Evolutionary conservation across 2,329 filamentous ascomycete genomes (phyloP).

Genomic region (Colletotrichum plurivorum): DNA sequence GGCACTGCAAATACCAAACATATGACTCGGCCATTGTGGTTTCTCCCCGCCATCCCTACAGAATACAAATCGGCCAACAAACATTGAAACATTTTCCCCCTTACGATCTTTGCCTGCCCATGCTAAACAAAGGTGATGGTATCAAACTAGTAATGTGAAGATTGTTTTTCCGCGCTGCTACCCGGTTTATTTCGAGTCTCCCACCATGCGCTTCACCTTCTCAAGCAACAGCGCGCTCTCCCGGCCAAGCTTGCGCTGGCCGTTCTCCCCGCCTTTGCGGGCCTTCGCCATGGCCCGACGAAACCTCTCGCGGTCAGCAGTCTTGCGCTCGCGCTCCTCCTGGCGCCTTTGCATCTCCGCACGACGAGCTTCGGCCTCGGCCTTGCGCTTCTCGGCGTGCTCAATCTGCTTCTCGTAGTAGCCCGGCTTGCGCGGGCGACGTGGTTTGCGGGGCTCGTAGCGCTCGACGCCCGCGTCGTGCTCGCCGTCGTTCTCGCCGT

Average conservation of each 20-base stretch:
- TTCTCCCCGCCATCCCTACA: not conserved
- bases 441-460: conserved; percentile 39
- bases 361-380: conserved; percentile 58
- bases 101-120: not conserved
- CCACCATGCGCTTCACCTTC: conserved; percentile 81
- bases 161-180: not conserved
- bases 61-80: conserved; percentile 4
- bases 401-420: conserved; percentile 77
- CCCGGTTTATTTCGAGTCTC: conserved; percentile 45
- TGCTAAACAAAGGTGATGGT: conserved; percentile 20
- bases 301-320: conserved; percentile 75
- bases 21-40: conserved; percentile 10
- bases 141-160: conserved; percentile 23
- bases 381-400: conserved; percentile 59
- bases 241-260: conserved; percentile 83
- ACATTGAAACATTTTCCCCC: conserved; percentile 7
- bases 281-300: conserved; percentile 81
- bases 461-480: conserved; percentile 32
- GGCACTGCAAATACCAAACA: conserved; percentile 28
- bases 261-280: conserved; percentile 74
- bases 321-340: conserved; percentile 75
- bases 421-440: conserved; percentile 56
- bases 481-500: conserved; percentile 12
- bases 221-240: conserved; percentile 85
- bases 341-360: conserved; percentile 62